A percentile compares a stretch with the other conserved stretches of the same genome.
These are phyloP conservation scores for Penicillium hesseltinei DNA, from an alignment of 2,329 filamentous ascomycete species.

Conservation along the genomic window DNA sequence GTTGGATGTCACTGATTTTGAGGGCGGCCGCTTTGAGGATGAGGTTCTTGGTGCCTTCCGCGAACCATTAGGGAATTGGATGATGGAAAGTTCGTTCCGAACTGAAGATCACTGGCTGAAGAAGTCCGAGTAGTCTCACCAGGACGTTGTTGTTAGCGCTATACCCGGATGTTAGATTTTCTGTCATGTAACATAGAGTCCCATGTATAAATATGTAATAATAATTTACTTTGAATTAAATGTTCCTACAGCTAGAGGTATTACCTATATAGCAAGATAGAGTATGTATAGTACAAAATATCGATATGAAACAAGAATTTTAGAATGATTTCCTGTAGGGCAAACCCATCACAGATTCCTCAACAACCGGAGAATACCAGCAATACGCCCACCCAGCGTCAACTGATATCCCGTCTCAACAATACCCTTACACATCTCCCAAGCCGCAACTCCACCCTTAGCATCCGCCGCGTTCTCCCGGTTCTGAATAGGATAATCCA, in stretches of 20 bases:
- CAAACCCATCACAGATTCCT: constrained; percentile 34
- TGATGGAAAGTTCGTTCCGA: constrained; percentile 22
- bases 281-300: constrained; percentile 4
- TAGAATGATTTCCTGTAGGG: neutral
- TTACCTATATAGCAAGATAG: neutral
- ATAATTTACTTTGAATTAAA: neutral
- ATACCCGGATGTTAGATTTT: constrained; percentile 5
- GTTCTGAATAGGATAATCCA: constrained; percentile 76
- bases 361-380: constrained; percentile 39
- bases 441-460: constrained; percentile 60
- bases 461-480: constrained; percentile 47
- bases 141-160: neutral
- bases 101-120: constrained; percentile 16
- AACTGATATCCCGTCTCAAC: constrained; percentile 49
- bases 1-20: constrained; percentile 19
- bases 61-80: constrained; percentile 24
- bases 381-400: constrained; percentile 42
- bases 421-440: constrained; percentile 52
- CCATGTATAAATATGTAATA: neutral
- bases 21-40: constrained; percentile 25
- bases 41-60: constrained; percentile 26
- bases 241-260: neutral
- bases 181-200: neutral
- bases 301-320: neutral
- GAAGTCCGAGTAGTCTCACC: neutral